Evolutionary conservation across 345 rosid genomes (phyloP).

Genomic region (Citropsis articulata): DNA sequence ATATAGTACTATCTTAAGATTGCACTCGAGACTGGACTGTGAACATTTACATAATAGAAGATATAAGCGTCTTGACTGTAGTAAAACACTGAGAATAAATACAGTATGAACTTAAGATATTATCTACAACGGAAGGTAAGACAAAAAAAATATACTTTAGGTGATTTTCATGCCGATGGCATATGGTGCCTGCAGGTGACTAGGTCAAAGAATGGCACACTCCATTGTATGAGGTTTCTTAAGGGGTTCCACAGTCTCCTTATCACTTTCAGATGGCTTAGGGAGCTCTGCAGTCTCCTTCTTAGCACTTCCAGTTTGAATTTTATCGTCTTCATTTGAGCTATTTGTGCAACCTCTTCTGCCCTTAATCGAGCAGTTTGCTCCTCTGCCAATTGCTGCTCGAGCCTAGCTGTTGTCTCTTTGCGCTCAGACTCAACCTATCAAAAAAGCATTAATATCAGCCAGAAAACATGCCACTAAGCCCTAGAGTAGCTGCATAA

Average conservation of each 20-base stretch:
- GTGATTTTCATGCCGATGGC: too few relatives aligned
- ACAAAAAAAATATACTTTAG: too few relatives aligned
- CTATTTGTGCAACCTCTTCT: conserved; percentile 52
- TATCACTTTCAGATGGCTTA: too few relatives aligned
- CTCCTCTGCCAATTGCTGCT: conserved; percentile 71
- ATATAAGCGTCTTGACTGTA: background rate
- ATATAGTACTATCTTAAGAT: background rate
- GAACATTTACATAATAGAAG: background rate
- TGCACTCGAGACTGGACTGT: background rate
- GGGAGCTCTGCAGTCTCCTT: conserved; percentile 33
- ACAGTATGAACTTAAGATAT: background rate
- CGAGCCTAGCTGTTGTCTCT: conserved; percentile 36
- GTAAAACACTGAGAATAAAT: background rate
- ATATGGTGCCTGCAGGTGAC: too few relatives aligned
- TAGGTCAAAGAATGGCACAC: too few relatives aligned
- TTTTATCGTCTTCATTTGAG: conserved; percentile 73
- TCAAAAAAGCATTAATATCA: background rate
- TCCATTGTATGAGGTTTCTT: too few relatives aligned
- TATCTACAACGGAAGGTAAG: background rate
- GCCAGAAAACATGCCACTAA: background rate
- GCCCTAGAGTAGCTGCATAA: background rate
- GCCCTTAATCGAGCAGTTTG: conserved; percentile 73
- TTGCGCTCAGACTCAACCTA: conserved; percentile 51
- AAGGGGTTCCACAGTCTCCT: too few relatives aligned
- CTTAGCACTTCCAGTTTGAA: conserved; percentile 65